Conservation (phyloP, 176 grass and related monocot genomes). For the Cenchrus fungigraminus region DNA sequence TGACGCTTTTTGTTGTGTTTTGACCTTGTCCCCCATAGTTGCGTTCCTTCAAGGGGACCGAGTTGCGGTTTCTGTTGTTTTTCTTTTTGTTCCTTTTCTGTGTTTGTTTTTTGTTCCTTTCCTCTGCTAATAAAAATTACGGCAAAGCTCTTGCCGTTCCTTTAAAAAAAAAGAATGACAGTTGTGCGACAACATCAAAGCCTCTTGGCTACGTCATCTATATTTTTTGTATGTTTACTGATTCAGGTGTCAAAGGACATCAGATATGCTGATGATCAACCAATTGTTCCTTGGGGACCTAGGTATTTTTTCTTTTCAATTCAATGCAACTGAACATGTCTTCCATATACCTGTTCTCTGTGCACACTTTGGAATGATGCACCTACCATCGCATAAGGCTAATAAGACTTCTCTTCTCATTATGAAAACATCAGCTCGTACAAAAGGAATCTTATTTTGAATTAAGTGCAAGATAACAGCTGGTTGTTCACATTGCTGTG, state of each 20-base stretch:
- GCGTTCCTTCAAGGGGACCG: no score
- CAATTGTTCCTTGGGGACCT: slow-evolving; percentile 65
- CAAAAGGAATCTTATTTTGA: background rate
- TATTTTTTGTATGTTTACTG: background rate
- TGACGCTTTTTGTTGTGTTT: no score
- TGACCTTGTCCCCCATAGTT: no score
- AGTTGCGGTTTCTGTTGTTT: no score
- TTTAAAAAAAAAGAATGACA: background rate
- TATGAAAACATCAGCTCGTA: background rate
- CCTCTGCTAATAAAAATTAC: no score
- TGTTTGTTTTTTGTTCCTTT: no score
- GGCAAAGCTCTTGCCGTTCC: no score
- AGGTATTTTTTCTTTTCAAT: slow-evolving; percentile 49
- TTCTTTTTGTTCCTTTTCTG: no score
- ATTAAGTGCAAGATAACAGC: background rate
- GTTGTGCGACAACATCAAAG: background rate
- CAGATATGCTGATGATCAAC: slow-evolving; percentile 73
- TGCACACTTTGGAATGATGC: slow-evolving; percentile 6
- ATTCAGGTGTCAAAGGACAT: slow-evolving; percentile 66
- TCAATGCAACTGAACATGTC: slow-evolving; percentile 1
- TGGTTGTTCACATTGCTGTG: background rate
- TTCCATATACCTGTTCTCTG: background rate
- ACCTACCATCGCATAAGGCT: background rate
- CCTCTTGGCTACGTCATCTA: background rate
- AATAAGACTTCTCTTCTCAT: slow-evolving; percentile 1